Conservation (phyloP, 495 filamentous ascomycete species). For the Daldinia caldariorum region DNA sequence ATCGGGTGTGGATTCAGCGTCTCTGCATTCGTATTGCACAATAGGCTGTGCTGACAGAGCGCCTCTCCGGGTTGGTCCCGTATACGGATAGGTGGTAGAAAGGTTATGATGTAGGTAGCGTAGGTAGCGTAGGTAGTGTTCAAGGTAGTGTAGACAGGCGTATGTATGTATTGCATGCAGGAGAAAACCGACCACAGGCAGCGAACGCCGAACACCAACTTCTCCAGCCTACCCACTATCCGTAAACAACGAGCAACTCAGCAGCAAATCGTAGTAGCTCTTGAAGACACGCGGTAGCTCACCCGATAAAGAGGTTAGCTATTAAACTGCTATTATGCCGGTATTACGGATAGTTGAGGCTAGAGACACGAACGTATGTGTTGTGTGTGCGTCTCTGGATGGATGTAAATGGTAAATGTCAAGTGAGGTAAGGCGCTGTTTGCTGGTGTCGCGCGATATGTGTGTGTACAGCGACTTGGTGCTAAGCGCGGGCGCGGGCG, state of each 20-base stretch:
- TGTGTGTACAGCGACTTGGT: constrained; percentile 21
- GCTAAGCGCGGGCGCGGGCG: constrained; percentile 3
- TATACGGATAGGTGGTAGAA: constrained; percentile 29
- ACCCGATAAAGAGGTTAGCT: background rate
- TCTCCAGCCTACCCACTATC: constrained; percentile 5
- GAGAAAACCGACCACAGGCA: constrained; percentile 39
- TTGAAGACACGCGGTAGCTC: constrained; percentile 10
- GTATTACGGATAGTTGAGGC: constrained; percentile 6
- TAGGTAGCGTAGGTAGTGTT: no score
- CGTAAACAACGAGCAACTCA: constrained; percentile 14
- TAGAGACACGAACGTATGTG: constrained; percentile 3
- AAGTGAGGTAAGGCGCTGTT: constrained; percentile 22
- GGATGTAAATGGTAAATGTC: constrained; percentile 5
- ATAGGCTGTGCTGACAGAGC: constrained; percentile 32
- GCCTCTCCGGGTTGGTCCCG: constrained; percentile 10
- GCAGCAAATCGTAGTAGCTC: constrained; percentile 5
- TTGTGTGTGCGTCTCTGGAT: no score
- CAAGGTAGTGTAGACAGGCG: background rate
- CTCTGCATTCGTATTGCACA: constrained; percentile 41
- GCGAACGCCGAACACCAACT: constrained; percentile 8
- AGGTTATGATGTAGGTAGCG: constrained; percentile 8
- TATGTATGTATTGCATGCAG: constrained; percentile 39
- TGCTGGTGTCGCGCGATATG: constrained; percentile 38
- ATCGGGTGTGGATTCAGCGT: constrained; percentile 43
- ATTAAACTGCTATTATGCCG: background rate